Evolutionary conservation across 306 rosid species (phyloP).

Genomic region (Datisca glomerata): DNA sequence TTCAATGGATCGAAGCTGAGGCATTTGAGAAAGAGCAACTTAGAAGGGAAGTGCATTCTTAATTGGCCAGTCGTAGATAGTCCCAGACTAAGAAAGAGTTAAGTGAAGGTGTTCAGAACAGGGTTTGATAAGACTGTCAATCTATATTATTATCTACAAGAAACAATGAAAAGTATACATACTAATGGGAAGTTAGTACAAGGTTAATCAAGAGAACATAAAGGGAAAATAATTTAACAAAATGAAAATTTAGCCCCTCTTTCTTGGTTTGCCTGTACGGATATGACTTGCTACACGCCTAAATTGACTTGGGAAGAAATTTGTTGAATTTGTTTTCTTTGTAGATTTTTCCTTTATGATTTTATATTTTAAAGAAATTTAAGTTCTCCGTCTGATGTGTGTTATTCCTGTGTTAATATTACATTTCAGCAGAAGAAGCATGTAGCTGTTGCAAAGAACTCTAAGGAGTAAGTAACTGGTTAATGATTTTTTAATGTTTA

Average conservation of each 20-base stretch:
- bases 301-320: neutral
- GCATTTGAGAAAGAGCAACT: too few species aligned
- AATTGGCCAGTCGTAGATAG: too few species aligned
- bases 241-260: too few species aligned
- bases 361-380: neutral
- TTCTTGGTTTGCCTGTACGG: too few species aligned
- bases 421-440: conserved; percentile 6
- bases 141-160: too few species aligned
- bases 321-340: neutral
- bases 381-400: conserved; percentile 1
- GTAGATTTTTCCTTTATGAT: neutral
- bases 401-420: neutral
- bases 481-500: neutral
- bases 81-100: too few species aligned
- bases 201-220: neutral
- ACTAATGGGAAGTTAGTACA: neutral
- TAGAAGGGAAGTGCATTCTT: too few species aligned
- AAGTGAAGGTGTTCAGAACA: too few species aligned
- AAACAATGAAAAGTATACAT: too few species aligned
- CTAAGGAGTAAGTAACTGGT: conserved; percentile 3
- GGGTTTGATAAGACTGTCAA: neutral
- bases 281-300: too few species aligned
- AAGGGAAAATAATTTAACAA: neutral
- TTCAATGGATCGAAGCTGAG: too few species aligned
- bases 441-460: neutral